Percentiles rank a stretch among this genome's conserved stretches.
Conservation (phyloP, 1,284 basidiomycete species). For the Polyporus tsugae region DNA sequence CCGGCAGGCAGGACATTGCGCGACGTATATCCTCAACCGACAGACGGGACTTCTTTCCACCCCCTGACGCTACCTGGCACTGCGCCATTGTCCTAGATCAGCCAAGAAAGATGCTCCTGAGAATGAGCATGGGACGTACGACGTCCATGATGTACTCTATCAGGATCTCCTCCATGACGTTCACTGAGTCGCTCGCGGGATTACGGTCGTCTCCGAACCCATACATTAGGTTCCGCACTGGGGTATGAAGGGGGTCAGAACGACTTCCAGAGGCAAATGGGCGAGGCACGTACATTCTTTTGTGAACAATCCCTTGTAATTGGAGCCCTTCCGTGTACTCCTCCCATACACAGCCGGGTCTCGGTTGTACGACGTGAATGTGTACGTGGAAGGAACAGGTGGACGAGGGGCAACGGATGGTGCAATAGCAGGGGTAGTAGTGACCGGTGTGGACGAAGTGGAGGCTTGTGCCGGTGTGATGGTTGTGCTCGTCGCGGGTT, state of each 20-base stretch:
- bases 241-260: constrained; percentile 10
- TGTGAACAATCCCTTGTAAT: constrained; percentile 74
- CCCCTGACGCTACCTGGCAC: constrained; percentile 65
- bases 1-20: constrained; percentile 77
- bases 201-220: constrained; percentile 94
- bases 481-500: constrained; percentile 31
- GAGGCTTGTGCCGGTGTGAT: constrained; percentile 29
- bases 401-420: constrained; percentile 26
- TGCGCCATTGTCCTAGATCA: neutral
- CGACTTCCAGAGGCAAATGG: neutral
- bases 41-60: constrained; percentile 74
- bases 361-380: constrained; percentile 64
- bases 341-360: constrained; percentile 54
- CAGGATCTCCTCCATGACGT: constrained; percentile 94
- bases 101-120: neutral
- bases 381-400: constrained; percentile 35
- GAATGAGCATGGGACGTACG: constrained; percentile 54
- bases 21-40: constrained; percentile 85
- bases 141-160: constrained; percentile 92
- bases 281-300: constrained; percentile 72
- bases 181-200: constrained; percentile 86
- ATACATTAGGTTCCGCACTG: constrained; percentile 92
- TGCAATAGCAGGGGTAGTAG: constrained; percentile 33
- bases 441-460: constrained; percentile 33
- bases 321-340: constrained; percentile 64